Base-by-base conservation (phyloP, 2,329 filamentous ascomycete species). In the Trichothecium roseum region DNA sequence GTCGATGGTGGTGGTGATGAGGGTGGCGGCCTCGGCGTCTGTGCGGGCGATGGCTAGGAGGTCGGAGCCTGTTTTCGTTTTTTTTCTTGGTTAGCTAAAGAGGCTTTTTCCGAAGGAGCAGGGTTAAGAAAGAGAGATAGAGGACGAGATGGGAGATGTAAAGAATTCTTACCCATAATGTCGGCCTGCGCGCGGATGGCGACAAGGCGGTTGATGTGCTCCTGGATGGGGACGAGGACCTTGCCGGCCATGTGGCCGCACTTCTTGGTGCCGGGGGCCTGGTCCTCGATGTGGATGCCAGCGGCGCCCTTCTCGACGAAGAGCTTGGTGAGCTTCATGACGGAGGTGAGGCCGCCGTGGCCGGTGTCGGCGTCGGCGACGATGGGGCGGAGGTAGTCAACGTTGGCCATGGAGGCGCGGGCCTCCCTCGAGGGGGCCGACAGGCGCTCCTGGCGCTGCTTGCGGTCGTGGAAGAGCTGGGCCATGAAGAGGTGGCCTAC, bases 201-300 rank as follows among this genome's bases (percentile, higher is more conserved):
- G 34, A 98, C 87, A 37, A 98, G 72, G 37, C 91, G 82, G 69
- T 95, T 96, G 66, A 96, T 95, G 68, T 98, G 91, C 68, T 98
- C 91, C 62, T 78, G 84, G 56, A 95, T 93, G 34, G 91, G 91
- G 35, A 98, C 91, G 41, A 98, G 71, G 30, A 96, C 91, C 68
- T 96, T 96, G 54, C 91, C 91, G 46, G 91, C 91, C 91, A 96
- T 96, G 66, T 96, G 91, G 44, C 91, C 91, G 60, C 91, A 98
- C 75, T 98, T 98, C 77, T 98, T 98, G 34, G 91, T 96, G 37
- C 91, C 91, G 3, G 91, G 89, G 4, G 91, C 89, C 64, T 96
- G 91, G 59, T 98, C 91, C 64, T 98, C 91, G 49, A 98, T 95
- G 64, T 98, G 91, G 53, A 98, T 95, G 46, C 91, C 91, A 29